A percentile compares a stretch with the other conserved stretches of the same genome.
Evolutionary conservation across 345 rosid genomes (phyloP).

Genomic region (Geranium brycei): DNA sequence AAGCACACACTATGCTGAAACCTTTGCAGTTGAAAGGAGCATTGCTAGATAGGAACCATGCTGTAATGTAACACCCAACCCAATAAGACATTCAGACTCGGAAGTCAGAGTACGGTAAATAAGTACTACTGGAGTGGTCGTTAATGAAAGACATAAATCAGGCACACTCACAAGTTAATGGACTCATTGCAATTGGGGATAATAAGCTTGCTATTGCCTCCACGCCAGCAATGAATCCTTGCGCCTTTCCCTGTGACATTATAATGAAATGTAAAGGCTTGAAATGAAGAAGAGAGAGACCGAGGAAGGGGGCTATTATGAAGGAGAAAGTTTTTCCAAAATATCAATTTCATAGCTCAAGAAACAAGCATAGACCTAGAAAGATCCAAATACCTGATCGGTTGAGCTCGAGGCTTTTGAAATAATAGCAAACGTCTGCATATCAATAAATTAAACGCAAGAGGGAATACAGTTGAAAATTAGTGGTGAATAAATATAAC

Average conservation of each 20-base stretch:
- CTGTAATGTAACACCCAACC: conserved; percentile 11
- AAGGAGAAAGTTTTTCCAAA: no score
- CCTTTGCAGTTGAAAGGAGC: conserved; percentile 50
- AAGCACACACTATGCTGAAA: conserved; percentile 33
- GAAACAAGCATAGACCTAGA: no score
- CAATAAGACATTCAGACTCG: no score
- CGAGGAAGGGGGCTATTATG: no score
- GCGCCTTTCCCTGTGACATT: conserved; percentile 32
- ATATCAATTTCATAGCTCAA: no score
- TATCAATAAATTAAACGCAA: neutral
- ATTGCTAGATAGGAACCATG: conserved; percentile 30
- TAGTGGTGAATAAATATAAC: neutral
- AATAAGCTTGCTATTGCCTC: conserved; percentile 31
- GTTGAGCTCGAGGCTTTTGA: conserved; percentile 37
- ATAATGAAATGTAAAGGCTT: no score
- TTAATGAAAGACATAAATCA: no score
- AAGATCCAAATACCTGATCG: conserved; percentile 26
- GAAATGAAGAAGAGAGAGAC: no score
- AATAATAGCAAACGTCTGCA: conserved; percentile 43
- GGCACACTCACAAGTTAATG: conserved; percentile 30
- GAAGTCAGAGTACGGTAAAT: no score
- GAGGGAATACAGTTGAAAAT: neutral
- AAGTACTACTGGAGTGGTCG: no score
- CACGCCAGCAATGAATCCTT: conserved; percentile 41
- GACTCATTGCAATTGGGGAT: conserved; percentile 43